Percentiles rank a stretch among this genome's conserved stretches.
Evolutionary conservation across 1,139 yeast species (phyloP).

Genomic region (Spencermartinsiella ligniputridi): DNA sequence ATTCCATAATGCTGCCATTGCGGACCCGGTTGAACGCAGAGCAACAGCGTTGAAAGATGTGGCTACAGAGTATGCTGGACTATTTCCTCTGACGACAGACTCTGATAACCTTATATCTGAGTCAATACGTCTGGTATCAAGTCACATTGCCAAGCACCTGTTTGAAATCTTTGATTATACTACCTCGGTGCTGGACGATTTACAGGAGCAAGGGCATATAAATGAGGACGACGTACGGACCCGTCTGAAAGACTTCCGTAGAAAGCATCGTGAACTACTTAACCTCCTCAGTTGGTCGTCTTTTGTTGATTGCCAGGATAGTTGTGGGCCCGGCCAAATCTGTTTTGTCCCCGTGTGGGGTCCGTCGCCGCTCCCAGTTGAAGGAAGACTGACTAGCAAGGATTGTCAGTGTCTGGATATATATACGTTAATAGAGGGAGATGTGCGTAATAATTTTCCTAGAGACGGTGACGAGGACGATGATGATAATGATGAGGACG

Average conservation of each 20-base stretch:
- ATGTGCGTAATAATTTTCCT: no score
- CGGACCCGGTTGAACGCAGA: conserved; percentile 14
- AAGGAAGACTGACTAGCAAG: conserved; percentile 3
- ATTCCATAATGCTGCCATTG: conserved; percentile 24
- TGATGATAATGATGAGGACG: no score
- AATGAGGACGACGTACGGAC: background rate
- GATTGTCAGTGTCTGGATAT: conserved; percentile 11
- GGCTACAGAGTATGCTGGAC: conserved; percentile 42
- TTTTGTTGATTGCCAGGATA: conserved; percentile 39
- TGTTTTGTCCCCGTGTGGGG: conserved; percentile 60
- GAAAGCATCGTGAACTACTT: conserved; percentile 22
- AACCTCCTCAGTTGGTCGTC: conserved; percentile 41
- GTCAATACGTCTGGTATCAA: conserved; percentile 39
- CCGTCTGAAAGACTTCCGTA: conserved; percentile 4
- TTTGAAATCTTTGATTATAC: conserved; percentile 33
- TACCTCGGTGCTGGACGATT: conserved; percentile 24
- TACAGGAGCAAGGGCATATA: no score
- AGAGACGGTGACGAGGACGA: no score
- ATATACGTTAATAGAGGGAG: background rate
- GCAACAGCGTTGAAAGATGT: conserved; percentile 32
- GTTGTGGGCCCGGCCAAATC: conserved; percentile 43
- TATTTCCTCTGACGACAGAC: conserved; percentile 28
- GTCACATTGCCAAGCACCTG: conserved; percentile 33
- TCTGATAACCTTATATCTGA: conserved; percentile 46
- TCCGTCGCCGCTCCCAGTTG: conserved; percentile 31